phyloP scores from a whole-genome alignment of 192 early-diverging fungal genomes.

The Lobosporangium transversale region DNA sequence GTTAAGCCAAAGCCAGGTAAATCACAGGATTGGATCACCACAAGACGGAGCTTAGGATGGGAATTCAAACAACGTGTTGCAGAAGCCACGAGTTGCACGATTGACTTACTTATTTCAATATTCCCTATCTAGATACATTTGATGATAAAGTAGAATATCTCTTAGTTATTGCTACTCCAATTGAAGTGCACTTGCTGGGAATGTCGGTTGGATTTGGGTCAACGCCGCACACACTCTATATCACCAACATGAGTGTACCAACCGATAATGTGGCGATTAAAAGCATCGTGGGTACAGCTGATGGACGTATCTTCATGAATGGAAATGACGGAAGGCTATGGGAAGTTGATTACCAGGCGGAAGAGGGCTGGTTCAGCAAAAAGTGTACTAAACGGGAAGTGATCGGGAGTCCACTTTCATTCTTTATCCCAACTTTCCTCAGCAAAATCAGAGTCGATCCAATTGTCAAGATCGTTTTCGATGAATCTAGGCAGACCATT shows the following conservation, averaged over 20 bases:
- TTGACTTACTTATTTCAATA: no score
- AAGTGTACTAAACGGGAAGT: slow-evolving; percentile 82
- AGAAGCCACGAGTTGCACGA: no score
- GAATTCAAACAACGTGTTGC: no score
- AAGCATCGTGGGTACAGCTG: slow-evolving; percentile 77
- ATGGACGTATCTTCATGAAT: slow-evolving; percentile 91
- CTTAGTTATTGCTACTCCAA: slow-evolving; percentile 86
- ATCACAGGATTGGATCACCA: no score
- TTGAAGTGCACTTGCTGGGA: slow-evolving; percentile 86
- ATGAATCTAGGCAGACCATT: slow-evolving; percentile 71
- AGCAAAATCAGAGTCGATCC: slow-evolving; percentile 56
- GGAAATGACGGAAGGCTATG: slow-evolving; percentile 89
- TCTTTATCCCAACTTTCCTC: slow-evolving; percentile 79
- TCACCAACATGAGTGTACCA: slow-evolving; percentile 81
- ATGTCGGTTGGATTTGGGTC: slow-evolving; percentile 65
- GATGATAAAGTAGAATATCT: slow-evolving; percentile 84
- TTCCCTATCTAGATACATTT: slow-evolving; percentile 76
- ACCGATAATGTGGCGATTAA: slow-evolving; percentile 86
- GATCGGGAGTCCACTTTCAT: slow-evolving; percentile 67
- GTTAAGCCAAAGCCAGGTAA: slow-evolving; percentile 78
- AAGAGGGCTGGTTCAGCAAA: slow-evolving; percentile 88
- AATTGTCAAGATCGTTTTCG: slow-evolving; percentile 73
- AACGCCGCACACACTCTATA: slow-evolving; percentile 75
- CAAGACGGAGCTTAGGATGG: no score
- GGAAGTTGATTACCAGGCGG: slow-evolving; percentile 88